Conservation (phyloP, 1,284 basidiomycete genomes). For the Lentinula novae-zelandiae region DNA sequence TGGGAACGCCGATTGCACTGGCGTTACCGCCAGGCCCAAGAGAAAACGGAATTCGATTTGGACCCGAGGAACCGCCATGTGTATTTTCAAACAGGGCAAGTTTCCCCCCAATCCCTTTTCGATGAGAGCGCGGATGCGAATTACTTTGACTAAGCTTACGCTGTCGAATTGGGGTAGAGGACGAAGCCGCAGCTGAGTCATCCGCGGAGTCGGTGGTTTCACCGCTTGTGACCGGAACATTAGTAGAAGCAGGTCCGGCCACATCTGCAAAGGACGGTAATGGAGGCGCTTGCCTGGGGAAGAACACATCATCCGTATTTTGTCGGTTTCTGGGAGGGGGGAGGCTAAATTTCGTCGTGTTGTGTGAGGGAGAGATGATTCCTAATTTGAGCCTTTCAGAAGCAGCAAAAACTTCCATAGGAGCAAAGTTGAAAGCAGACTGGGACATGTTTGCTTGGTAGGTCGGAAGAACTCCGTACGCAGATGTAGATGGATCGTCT, state of each 20-base stretch:
- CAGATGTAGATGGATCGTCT: slow-evolving; percentile 30
- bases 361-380: slow-evolving; percentile 35
- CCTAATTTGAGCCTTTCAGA: slow-evolving; percentile 66
- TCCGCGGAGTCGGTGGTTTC: slow-evolving; percentile 27
- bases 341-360: slow-evolving; percentile 12
- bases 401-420: slow-evolving; percentile 78
- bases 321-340: slow-evolving; percentile 6
- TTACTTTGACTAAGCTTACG: slow-evolving; percentile 84
- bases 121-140: slow-evolving; percentile 51
- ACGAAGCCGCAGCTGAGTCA: not conserved
- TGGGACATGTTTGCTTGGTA: slow-evolving; percentile 35
- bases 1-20: slow-evolving; percentile 11
- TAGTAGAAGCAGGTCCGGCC: slow-evolving; percentile 1
- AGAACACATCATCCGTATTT: not conserved
- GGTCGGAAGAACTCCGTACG: slow-evolving; percentile 37
- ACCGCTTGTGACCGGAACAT: slow-evolving; percentile 26
- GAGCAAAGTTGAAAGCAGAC: slow-evolving; percentile 70
- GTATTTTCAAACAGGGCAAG: slow-evolving; percentile 82
- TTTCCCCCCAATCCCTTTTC: slow-evolving; percentile 78
- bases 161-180: slow-evolving; percentile 42
- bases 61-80: slow-evolving; percentile 25
- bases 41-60: slow-evolving; percentile 38
- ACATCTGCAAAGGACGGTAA: not conserved
- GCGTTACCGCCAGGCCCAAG: slow-evolving; percentile 28
- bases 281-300: not conserved